A percentile compares a stretch with the other conserved stretches of the same genome.
Evolutionary conservation across 108 stramenopile species (phyloP).

Genomic region (Cyclostephanos tholiformis): DNA sequence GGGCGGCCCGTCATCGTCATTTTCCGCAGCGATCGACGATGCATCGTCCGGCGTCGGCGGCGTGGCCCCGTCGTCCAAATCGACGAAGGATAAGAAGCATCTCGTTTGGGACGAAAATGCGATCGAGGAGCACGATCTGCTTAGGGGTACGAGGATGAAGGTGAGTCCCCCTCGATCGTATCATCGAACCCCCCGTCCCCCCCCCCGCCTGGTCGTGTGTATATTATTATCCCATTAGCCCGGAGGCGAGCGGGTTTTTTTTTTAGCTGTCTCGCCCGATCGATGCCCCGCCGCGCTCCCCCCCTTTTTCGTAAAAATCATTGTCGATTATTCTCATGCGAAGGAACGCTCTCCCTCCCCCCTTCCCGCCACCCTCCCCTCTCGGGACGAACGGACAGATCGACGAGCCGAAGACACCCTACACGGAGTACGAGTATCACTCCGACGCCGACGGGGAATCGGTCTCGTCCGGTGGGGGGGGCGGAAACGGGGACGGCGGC

Average conservation of each 20-base stretch:
- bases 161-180: slow-evolving; percentile 39
- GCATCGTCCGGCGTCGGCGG: not conserved
- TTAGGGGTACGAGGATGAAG: slow-evolving; percentile 89
- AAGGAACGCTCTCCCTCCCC: too few relatives aligned
- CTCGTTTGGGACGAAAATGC: slow-evolving; percentile 85
- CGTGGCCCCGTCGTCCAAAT: not conserved
- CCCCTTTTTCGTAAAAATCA: not conserved
- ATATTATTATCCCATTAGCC: too few relatives aligned
- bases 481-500: too few relatives aligned
- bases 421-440: slow-evolving; percentile 75
- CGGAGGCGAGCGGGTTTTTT: too few relatives aligned
- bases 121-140: slow-evolving; percentile 85
- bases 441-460: slow-evolving; percentile 71
- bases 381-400: too few relatives aligned
- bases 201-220: too few relatives aligned
- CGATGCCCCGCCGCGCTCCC: too few relatives aligned
- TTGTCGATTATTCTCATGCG: too few relatives aligned
- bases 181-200: not conserved
- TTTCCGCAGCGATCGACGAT: not conserved
- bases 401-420: slow-evolving; percentile 90
- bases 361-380: too few relatives aligned
- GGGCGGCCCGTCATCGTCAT: not conserved
- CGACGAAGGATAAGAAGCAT: slow-evolving; percentile 40
- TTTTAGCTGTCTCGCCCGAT: too few relatives aligned
- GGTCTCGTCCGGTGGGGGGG: slow-evolving; percentile 19